These are phyloP conservation scores for Apodospora peruviana DNA, from an alignment of 495 filamentous ascomycete species.

Conservation along the genomic window DNA sequence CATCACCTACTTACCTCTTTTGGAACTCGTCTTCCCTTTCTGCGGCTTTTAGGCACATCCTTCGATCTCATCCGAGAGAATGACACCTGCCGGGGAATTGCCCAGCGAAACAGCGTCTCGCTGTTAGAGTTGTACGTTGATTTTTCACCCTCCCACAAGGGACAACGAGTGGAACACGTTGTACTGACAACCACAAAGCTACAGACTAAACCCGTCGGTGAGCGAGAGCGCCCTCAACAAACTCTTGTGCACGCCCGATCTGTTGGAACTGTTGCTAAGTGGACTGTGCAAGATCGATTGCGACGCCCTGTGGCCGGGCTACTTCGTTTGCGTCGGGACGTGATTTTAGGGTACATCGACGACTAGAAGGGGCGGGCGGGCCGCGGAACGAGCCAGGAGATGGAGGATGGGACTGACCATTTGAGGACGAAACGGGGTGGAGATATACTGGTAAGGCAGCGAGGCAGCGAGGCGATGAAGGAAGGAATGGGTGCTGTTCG, in stretches of 20 bases:
- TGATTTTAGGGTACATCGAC: background rate
- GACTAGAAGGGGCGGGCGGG: background rate
- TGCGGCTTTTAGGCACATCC: constrained; percentile 9
- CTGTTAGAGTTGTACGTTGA: constrained; percentile 16
- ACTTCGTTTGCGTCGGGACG: constrained; percentile 20
- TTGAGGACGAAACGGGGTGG: background rate
- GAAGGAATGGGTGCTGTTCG: too few species aligned
- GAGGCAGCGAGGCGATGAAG: too few species aligned
- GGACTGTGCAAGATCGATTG: constrained; percentile 24
- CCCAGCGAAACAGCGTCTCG: constrained; percentile 5
- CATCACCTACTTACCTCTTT: too few species aligned
- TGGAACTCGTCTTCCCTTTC: too few species aligned
- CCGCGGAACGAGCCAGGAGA: too few species aligned
- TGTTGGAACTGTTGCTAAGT: constrained; percentile 17
- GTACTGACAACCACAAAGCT: constrained; percentile 5
- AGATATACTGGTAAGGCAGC: too few species aligned
- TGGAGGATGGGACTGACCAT: background rate
- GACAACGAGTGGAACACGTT: background rate
- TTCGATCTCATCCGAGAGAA: constrained; percentile 1
- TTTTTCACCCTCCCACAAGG: background rate
- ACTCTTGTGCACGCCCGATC: constrained; percentile 12
- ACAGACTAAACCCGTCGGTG: constrained; percentile 22
- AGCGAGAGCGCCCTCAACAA: constrained; percentile 8
- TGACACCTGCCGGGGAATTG: constrained; percentile 14
- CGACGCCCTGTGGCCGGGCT: constrained; percentile 22